Base-by-base conservation (phyloP, 2,329 filamentous ascomycete genomes). In the Diaporthe citri region DNA sequence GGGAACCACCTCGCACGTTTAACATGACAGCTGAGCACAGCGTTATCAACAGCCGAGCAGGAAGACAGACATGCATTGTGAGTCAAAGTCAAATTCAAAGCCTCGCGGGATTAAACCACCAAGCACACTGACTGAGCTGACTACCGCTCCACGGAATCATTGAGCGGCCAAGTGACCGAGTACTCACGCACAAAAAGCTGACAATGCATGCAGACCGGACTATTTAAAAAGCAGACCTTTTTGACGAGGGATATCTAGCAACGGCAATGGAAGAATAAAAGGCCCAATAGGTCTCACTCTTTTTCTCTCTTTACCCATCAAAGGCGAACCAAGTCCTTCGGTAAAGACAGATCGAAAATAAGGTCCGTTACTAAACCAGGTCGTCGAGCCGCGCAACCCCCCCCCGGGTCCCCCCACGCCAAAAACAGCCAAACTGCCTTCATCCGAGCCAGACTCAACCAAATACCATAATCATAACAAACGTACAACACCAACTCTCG, bases 161-260 rank as follows among this genome's bases (percentile, higher is more conserved):
- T 28, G 31, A 46, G 25, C 15, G 41, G 25, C 39, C 3, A 31
- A 57, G 31, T n/a, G 10, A 20, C 41, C 41, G 41, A 7, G 43
- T 17, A 31, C 22, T 25, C 31, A 62, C 34, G 34, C 17, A 62
- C 13, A 62, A 31, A 9, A 34, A 34, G 31, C 17, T 31, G 12
- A 39, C 17, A 41, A 39, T 31, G 43, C 56, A 57, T 36, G 43
- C 46, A 20, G 43, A 22, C 9, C 13, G 17, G 15, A 62, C 39
- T 55, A 43, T 55, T 51, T 31, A 55, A 34, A 55, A 15, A 55
- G 46, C 55, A 72, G 25, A 36, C 36, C 39, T 64, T 64, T 36
- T 64, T 43, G 71, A 46, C 31, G 25, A 48, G 70, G 57, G 34
- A 72, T 72, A 55, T 72, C 57, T 72, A 72, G 31, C 46, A 36